phyloP scores from a whole-genome alignment of 495 filamentous ascomycete genomes.

The Xylaria cubensis region DNA sequence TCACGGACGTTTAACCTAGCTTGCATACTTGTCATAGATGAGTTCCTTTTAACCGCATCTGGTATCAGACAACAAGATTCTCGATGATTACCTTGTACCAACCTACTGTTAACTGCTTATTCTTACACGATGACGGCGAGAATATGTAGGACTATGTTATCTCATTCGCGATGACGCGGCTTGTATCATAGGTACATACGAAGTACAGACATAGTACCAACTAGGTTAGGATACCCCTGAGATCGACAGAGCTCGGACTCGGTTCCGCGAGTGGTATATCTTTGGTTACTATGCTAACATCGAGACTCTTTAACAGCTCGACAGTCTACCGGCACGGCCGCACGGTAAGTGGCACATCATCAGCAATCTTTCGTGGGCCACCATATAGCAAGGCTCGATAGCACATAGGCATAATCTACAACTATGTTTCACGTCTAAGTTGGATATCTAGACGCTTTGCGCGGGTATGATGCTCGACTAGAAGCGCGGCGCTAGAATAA shows the following conservation, averaged over 20 bases:
- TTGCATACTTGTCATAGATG: not conserved
- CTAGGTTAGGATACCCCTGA: too few relatives aligned
- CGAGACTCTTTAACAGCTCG: not conserved
- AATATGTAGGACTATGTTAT: not conserved
- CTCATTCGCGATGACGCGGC: not conserved
- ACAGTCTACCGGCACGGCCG: not conserved
- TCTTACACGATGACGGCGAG: not conserved
- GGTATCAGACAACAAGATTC: not conserved
- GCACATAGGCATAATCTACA: not conserved
- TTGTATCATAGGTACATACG: not conserved
- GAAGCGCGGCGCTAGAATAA: constrained; percentile 7
- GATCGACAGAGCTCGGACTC: not conserved
- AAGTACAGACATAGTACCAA: not conserved
- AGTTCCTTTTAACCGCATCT: not conserved
- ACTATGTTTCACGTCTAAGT: not conserved
- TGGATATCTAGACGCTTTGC: not conserved
- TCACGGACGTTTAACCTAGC: not conserved
- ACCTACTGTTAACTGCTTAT: not conserved
- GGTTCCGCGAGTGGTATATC: not conserved
- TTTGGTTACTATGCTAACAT: not conserved
- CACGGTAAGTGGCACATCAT: not conserved
- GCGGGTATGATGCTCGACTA: not conserved
- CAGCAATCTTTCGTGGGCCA: not conserved
- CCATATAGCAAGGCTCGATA: not conserved
- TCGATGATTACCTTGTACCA: too few relatives aligned